Conservation (phyloP, 2,329 filamentous ascomycete species). For the Thelonectria blattea region DNA sequence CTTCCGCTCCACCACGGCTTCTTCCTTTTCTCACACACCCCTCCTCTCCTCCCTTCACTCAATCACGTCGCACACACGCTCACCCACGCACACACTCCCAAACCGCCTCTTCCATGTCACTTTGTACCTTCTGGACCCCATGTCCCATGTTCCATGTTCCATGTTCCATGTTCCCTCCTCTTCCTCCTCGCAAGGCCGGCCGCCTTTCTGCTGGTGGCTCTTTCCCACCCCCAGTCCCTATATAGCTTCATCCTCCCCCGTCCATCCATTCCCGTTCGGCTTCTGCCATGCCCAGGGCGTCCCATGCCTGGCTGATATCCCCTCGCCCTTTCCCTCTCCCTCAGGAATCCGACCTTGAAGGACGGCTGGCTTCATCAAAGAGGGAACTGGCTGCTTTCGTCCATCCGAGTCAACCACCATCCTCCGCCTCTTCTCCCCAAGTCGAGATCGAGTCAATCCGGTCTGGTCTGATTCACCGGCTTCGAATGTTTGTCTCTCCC, state of each 20-base stretch:
- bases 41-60: not conserved
- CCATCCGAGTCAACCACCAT: not conserved
- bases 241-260: slow-evolving; percentile 38
- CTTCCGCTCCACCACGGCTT: not conserved
- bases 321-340: slow-evolving; percentile 18
- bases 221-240: slow-evolving; percentile 33
- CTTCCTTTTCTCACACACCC: not conserved
- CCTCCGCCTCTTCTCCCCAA: slow-evolving; percentile 9
- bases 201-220: not conserved
- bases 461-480: slow-evolving; percentile 16
- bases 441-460: slow-evolving; percentile 16
- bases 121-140: not conserved
- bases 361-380: slow-evolving; percentile 20
- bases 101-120: not conserved
- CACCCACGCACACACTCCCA: no score
- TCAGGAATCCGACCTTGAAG: slow-evolving; percentile 20
- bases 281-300: slow-evolving; percentile 32
- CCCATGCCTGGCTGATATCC: slow-evolving; percentile 35
- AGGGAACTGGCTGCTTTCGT: slow-evolving; percentile 3
- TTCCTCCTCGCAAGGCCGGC: slow-evolving; percentile 7
- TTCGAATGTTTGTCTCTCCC: slow-evolving; percentile 28
- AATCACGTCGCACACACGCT: not conserved
- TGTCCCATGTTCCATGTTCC: slow-evolving; percentile 6
- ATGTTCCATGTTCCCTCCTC: slow-evolving; percentile 2
- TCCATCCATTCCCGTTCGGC: slow-evolving; percentile 24